Evolutionary conservation across 306 rosid species (phyloP).

Genomic region (Boehmeria nivea): DNA sequence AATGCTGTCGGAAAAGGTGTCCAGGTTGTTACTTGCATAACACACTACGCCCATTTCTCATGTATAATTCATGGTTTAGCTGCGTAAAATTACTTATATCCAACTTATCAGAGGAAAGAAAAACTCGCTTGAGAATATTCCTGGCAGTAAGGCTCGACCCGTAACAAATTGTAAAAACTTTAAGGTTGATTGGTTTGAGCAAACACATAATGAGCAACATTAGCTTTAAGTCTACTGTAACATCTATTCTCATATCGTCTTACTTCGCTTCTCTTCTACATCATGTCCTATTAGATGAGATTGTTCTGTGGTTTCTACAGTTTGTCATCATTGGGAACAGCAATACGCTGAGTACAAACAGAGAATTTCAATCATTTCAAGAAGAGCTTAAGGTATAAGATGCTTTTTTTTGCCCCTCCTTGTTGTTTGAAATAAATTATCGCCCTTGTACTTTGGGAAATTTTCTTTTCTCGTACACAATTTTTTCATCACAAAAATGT

Average conservation of each 20-base stretch:
- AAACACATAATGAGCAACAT: too few relatives aligned
- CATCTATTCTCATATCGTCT: too few relatives aligned
- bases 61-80: conserved; percentile 8
- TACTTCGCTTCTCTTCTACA: too few relatives aligned
- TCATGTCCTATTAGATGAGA: too few relatives aligned
- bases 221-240: too few relatives aligned
- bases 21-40: conserved; percentile 53
- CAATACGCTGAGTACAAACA: conserved; percentile 29
- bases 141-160: conserved; percentile 3
- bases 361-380: conserved; percentile 38
- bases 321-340: conserved; percentile 46
- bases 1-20: conserved; percentile 33
- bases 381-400: conserved; percentile 47
- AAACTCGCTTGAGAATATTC: neutral
- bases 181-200: neutral
- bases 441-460: too few relatives aligned
- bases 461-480: too few relatives aligned
- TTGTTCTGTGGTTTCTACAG: conserved; percentile 29
- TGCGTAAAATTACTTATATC: neutral
- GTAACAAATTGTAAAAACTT: neutral
- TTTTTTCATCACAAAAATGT: too few relatives aligned
- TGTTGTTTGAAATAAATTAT: neutral
- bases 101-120: neutral
- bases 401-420: neutral
- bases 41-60: neutral